Evolutionary conservation across 345 rosid genomes (phyloP), one percentile per base, ranked within the genome.

Genomic region (Ailanthus altissimus): DNA sequence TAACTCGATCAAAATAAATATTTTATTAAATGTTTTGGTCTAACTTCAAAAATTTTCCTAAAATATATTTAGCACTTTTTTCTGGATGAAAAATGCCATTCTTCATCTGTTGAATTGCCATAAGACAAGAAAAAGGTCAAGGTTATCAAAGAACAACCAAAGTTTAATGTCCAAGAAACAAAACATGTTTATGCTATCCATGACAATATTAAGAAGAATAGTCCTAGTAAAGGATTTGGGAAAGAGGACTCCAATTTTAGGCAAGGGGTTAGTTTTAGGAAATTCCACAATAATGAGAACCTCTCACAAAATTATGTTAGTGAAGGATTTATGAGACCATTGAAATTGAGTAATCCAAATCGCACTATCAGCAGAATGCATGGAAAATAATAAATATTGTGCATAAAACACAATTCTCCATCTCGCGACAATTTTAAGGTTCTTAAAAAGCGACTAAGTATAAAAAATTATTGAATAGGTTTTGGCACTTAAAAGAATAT

Each of bases 221-320:
- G 59, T 61, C 77, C 67, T 25, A 46, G 43, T 57, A 13, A 72
- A 60, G 57, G 67, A 45, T 18, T 5, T 26, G 47, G 25, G 25
- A 26, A 16, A 73, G 26, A 59, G 54, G 42, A 28, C 23, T 38
- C 74, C 28, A 53, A 32, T 11, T 32, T 54, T 18, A 21, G 26
- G 26, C 61, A 70, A 51, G 0, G 57, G n/a, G 20, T 26, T 67
- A 43, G 51, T 54, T 70, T 71, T 36, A 70, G 74, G 63, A 26
- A n/a, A 72, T 57, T 42, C 43, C 28, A n/a, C 32, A 58, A 14
- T 20, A 26, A 15, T 15, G 11, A 18, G 25, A 6, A 23, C 65
- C 7, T 26, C 23, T 28, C 43, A 25, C 32, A 49, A 60, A 13
- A 73, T 16, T 62, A 45, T 43, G 42, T 23, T 43, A 8, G 75